Conservation (phyloP, 495 filamentous ascomycete genomes). For the Penicillium angulare region DNA sequence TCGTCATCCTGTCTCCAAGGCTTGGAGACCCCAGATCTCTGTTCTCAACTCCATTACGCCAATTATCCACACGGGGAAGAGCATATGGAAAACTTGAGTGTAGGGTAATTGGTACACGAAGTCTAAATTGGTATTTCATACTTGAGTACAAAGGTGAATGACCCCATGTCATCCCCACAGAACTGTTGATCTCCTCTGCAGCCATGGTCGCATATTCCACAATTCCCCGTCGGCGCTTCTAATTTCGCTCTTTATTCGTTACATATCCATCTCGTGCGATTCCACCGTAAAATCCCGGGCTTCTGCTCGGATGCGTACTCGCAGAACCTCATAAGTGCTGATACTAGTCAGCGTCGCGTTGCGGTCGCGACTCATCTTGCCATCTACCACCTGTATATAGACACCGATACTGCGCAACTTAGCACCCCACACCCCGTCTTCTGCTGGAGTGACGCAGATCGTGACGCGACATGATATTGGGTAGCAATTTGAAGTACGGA, state of each 20-base stretch:
- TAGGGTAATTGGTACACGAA: too few relatives aligned
- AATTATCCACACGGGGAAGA: too few relatives aligned
- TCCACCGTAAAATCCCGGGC: constrained; percentile 21
- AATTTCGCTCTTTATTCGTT: constrained; percentile 34
- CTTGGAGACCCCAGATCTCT: too few relatives aligned
- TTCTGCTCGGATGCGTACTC: constrained; percentile 20
- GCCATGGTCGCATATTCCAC: constrained; percentile 6
- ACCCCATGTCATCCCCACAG: constrained; percentile 5
- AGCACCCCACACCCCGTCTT: constrained; percentile 17
- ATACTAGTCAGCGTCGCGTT: constrained; percentile 26
- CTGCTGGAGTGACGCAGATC: constrained; percentile 23
- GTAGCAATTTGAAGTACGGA: too few relatives aligned
- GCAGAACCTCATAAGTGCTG: constrained; percentile 29
- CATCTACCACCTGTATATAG: constrained; percentile 17
- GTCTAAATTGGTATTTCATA: too few relatives aligned
- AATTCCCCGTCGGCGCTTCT: constrained; percentile 25
- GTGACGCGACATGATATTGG: too few relatives aligned
- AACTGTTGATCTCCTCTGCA: constrained; percentile 13
- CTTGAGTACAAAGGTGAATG: too few relatives aligned
- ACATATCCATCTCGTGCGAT: constrained; percentile 17
- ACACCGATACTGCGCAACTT: constrained; percentile 14
- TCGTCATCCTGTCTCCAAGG: too few relatives aligned
- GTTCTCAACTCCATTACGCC: too few relatives aligned
- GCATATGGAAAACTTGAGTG: too few relatives aligned
- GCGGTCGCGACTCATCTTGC: constrained; percentile 20